A percentile compares a stretch with the other conserved stretches of the same genome.
These are phyloP conservation scores for Boletus subparvulus DNA, from an alignment of 768 basidiomycete species.

Conservation along the genomic window DNA sequence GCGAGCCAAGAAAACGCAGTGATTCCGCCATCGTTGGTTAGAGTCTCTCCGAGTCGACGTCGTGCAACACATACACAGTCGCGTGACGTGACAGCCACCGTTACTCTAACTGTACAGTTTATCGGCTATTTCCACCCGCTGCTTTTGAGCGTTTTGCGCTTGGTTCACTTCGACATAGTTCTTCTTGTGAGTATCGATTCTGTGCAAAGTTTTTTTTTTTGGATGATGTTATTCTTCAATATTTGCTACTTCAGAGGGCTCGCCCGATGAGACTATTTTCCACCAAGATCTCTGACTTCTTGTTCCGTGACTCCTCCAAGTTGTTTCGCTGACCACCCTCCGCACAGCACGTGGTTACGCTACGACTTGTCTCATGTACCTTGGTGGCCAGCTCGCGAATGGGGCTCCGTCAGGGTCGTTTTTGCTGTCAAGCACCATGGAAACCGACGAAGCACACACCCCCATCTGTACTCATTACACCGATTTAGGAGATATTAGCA, in stretches of 20 bases:
- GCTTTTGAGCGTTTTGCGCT: not conserved
- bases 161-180: not conserved
- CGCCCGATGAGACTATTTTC: constrained; percentile 59
- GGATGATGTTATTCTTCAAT: constrained; percentile 50
- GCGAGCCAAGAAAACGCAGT: constrained; percentile 87
- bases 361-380: not conserved
- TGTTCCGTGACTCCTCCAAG: not conserved
- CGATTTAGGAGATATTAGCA: too few relatives aligned
- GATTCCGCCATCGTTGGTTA: constrained; percentile 68
- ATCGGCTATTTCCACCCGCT: constrained; percentile 31
- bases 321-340: constrained; percentile 9
- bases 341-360: not conserved
- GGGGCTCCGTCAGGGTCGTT: not conserved
- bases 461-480: too few relatives aligned
- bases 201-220: not conserved
- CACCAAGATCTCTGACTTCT: constrained; percentile 71
- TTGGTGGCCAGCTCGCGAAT: not conserved
- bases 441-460: not conserved
- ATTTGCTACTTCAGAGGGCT: constrained; percentile 71
- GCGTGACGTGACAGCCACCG: constrained; percentile 60
- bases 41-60: constrained; percentile 19
- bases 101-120: constrained; percentile 60
- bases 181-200: constrained; percentile 15
- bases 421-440: not conserved
- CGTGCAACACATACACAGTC: constrained; percentile 29